Evolutionary conservation across 2,329 filamentous ascomycete species (phyloP), one percentile per base, ranked within the genome.

Genomic region (Ophiocordyceps camponoti-floridani): DNA sequence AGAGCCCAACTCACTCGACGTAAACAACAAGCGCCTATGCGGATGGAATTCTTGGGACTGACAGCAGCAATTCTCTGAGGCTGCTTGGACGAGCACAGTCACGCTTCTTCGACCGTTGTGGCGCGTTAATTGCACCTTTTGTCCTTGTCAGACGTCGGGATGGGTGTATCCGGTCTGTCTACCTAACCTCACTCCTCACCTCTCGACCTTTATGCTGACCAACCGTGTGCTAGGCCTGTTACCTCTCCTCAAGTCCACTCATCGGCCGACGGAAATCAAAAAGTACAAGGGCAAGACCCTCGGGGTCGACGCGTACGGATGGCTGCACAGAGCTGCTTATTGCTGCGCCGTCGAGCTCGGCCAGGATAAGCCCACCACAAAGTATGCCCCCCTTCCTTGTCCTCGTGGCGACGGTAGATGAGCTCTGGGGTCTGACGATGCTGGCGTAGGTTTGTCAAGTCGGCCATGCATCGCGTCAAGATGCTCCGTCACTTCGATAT

Each of bases 261-360:
- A 98, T 48, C 87, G 84, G 57, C 83, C 84, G 57, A 83, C 77
- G 43, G 83, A 85, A 53, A 70, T 98, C 48, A 93, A 87, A 59
- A 87, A 87, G 56, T 95, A 84, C 61, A 67, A 75, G 12, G 91
- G 89, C 44, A 80, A 94, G 63, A 94, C 83, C 1, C 73, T 98
- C 42, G 93, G 84, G n/a, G 80, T 98, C 33, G 91, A 98, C 62
- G 89, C 84, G 46, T 98, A 98, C 70, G 91, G 89, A 59, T 98
- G 93, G 91, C 78, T 98, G 45, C 91, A 98, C 62, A 82, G 91
- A 52, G 93, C 88, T 45, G 87, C 87, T 42, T 80, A 93, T 51
- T 76, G 84, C 43, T 96, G 89, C 66, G 86, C 89, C 50, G 77
- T 91, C 55, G 91, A 96, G 55, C 73, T 98, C 49, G 91, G 87